Evolutionary conservation across 495 filamentous ascomycete species (phyloP), one percentile per base, ranked within the genome.

Genomic region (Thozetella sp.): DNA sequence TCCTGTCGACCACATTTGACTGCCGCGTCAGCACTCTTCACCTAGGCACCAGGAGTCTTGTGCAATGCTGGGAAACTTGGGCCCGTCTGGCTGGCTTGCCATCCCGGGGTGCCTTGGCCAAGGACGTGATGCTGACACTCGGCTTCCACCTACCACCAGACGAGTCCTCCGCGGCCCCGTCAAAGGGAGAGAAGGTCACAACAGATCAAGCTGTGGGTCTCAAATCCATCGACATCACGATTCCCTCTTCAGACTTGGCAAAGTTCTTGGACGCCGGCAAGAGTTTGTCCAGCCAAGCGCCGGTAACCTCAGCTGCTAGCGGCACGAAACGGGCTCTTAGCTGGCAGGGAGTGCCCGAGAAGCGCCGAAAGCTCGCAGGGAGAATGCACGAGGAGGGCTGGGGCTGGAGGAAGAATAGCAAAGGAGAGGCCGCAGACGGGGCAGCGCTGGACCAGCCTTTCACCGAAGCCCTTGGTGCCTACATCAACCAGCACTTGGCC

Each of bases 1-100:
- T 80, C 48, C 63, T 82, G n/a, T 67, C 72, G 0, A 72, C 58
- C 20, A 64, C 71, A 2, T 82, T 81, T 53, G 79, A 82, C 70
- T 80, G 77, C 55, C 77, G 78, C 48, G 68, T 80, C 37, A 78
- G 68, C 25, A 60, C 76, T 22, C 63, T 80, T 17, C 64, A 69
- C 11, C 58, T 81, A 9, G 78, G 79, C 11, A 82, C 78, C 0
- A 65, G 72, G 52, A 76, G 72, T 1, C 63, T 82, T 11, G 61
- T 78, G 2, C 40, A 54, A 1, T 62, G 63, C 11, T 76, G 71
- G 74, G 79, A 82, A 52, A 40, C 60, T 2, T 82, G 79, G 78
- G 63, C 78, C 23, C 37, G 58, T n/a, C 51, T 71, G 6, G 64
- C 61, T 22, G 67, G 67, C 6, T 30, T 67, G 25, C 60, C 52